Evolutionary conservation across 495 filamentous ascomycete genomes (phyloP).

Genomic region (Hypoxylon lienhwacheense): DNA sequence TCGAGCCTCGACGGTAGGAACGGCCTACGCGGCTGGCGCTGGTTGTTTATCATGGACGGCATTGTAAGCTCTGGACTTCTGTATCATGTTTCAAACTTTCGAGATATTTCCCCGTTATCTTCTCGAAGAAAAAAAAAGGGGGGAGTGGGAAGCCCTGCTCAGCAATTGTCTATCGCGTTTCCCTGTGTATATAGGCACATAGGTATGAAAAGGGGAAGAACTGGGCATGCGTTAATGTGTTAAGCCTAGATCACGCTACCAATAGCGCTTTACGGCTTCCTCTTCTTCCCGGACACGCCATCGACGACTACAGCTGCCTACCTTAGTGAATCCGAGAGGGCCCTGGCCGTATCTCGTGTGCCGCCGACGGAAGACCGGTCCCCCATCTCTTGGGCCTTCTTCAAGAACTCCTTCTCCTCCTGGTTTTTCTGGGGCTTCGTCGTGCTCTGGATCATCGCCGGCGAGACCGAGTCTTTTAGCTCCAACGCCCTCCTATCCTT

Average conservation of each 20-base stretch:
- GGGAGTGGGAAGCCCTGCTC: too few relatives aligned
- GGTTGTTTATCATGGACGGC: conserved; percentile 63
- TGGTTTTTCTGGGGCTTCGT: conserved; percentile 57
- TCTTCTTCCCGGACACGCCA: conserved; percentile 64
- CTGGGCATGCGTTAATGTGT: conserved; percentile 1
- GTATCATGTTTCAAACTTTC: neutral
- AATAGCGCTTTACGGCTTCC: conserved; percentile 59
- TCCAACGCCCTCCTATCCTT: conserved; percentile 51
- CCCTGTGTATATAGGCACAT: neutral
- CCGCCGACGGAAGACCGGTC: conserved; percentile 38
- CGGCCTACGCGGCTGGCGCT: conserved; percentile 64
- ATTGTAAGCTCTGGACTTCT: conserved; percentile 15
- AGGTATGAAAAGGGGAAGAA: neutral
- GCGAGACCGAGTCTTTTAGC: conserved; percentile 55
- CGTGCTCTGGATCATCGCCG: conserved; percentile 53
- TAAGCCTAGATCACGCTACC: conserved; percentile 55
- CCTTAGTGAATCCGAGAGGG: conserved; percentile 47
- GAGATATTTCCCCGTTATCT: conserved; percentile 1
- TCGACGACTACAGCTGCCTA: conserved; percentile 57
- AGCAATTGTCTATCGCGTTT: too few relatives aligned
- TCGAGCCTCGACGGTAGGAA: conserved; percentile 50
- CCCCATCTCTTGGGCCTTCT: conserved; percentile 43
- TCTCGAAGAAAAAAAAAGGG: too few relatives aligned
- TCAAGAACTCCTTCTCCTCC: conserved; percentile 45
- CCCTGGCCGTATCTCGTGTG: conserved; percentile 49